Base-by-base conservation (phyloP, 2,329 filamentous ascomycete genomes). In the Penicillium occitanis region DNA sequence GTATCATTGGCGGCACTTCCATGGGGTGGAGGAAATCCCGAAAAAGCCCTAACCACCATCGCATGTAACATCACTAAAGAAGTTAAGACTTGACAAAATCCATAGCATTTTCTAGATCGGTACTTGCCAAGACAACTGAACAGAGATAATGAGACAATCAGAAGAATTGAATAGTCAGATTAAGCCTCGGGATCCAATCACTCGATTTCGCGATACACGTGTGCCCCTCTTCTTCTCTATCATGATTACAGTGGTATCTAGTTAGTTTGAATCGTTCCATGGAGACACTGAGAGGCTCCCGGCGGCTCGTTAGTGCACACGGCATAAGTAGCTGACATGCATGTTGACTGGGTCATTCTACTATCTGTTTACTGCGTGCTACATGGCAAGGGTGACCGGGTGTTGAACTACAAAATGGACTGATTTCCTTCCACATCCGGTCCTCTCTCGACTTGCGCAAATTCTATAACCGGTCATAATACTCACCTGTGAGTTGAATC, bases 11-110 rank as follows among this genome's bases (percentile, higher is more conserved):
- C 30, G 30, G 33, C 33, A 1, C 19, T 37, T 22, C 33, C 33
- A 5, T 37, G 33, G 28, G 30, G 53, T 37, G 53, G 17, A 55
- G 50, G n/a, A 19, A 4, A 37, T 35, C n/a, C 3, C 33, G n/a
- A 19, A n/a, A 13, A 59, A 59, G 57, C 35, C 37, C 37, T 44
- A 44, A 59, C 5, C 13, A 46, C 25, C 25, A 14, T 40, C 19
- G 37, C 28, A 60, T 60, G 57, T 60, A 60, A 60, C 57, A 60
- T 60, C 57, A 60, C 37, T 46, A 60, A 37, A 37, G 35, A 35
- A 37, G 40, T 30, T 5, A 40, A 19, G 7, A 35, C 30, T 19
- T 8, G 22, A 14, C 50, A 8, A 30, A 13, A 51, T 44, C 5
- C 33, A 25, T 33, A 60, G 57, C 57, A 60, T 60, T 60, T 60